Evolutionary conservation across 208 protist species (phyloP).

Genomic region (Trypanosoma platydactyli): DNA sequence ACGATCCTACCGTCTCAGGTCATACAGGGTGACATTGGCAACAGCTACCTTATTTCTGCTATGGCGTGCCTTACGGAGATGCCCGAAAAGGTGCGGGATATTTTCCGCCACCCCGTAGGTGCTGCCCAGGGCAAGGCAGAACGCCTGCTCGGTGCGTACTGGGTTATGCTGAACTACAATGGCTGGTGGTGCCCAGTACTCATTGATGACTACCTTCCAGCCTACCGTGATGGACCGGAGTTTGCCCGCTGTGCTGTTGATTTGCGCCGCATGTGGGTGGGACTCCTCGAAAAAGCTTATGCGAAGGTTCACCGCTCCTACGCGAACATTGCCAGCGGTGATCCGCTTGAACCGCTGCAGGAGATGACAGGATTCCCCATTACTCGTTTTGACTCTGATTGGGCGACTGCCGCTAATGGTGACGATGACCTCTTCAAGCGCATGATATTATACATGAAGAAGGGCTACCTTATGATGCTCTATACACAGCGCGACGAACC

Average conservation of each 20-base stretch:
- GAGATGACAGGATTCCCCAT: constrained; percentile 83
- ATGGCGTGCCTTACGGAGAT: constrained; percentile 59
- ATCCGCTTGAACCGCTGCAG: constrained; percentile 65
- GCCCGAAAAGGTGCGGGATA: constrained; percentile 35
- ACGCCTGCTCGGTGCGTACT: constrained; percentile 65
- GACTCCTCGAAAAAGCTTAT: constrained; percentile 86
- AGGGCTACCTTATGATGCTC: constrained; percentile 60
- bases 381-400: constrained; percentile 60
- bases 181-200: constrained; percentile 82
- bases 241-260: constrained; percentile 61
- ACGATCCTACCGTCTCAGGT: constrained; percentile 65
- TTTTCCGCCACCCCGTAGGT: constrained; percentile 74
- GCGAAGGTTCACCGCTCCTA: constrained; percentile 85
- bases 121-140: constrained; percentile 53
- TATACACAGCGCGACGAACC: constrained; percentile 57
- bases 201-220: constrained; percentile 82
- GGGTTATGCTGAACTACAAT: constrained; percentile 78
- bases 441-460: constrained; percentile 42
- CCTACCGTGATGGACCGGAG: constrained; percentile 51
- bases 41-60: constrained; percentile 81
- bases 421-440: constrained; percentile 60
- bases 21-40: constrained; percentile 69
- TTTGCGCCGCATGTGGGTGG: constrained; percentile 79
- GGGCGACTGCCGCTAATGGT: constrained; percentile 40
- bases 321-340: constrained; percentile 75